These are phyloP conservation scores for Morella rubra DNA, from an alignment of 306 rosid species.

Conservation along the genomic window DNA sequence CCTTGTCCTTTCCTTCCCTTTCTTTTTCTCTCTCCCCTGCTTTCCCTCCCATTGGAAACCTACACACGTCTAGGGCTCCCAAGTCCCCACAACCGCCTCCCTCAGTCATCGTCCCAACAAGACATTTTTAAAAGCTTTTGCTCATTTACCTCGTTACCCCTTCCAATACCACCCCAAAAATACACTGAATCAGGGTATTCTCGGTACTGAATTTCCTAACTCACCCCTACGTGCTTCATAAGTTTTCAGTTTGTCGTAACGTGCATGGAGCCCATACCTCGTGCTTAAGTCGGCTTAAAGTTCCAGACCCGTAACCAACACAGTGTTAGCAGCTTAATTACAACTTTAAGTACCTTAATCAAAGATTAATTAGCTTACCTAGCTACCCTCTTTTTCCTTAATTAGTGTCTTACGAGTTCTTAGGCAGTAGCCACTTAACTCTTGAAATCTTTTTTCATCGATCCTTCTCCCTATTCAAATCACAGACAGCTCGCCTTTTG, in stretches of 20 bases:
- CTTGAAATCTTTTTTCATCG: too few relatives aligned
- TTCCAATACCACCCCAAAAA: not conserved
- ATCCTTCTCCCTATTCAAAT: too few relatives aligned
- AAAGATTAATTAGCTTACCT: not conserved
- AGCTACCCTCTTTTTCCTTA: not conserved
- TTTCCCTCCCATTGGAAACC: conserved; percentile 16
- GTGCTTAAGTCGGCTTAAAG: not conserved
- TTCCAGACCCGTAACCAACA: not conserved
- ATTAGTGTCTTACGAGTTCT: not conserved
- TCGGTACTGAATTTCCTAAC: not conserved
- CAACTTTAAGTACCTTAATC: not conserved
- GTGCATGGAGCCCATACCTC: not conserved
- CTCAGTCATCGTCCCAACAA: not conserved
- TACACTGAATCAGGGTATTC: not conserved
- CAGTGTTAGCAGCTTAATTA: not conserved
- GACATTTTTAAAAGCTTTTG: not conserved
- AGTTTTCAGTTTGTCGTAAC: not conserved
- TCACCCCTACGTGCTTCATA: not conserved
- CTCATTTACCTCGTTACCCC: not conserved
- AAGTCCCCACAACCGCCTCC: conserved; percentile 11
- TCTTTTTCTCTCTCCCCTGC: not conserved
- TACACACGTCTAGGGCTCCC: conserved; percentile 22
- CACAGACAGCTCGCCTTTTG: too few relatives aligned
- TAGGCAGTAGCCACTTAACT: too few relatives aligned
- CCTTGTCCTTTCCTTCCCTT: conserved; percentile 7